Conservation (phyloP, 2,329 filamentous ascomycete genomes). For the Stemphylium vesicarium region DNA sequence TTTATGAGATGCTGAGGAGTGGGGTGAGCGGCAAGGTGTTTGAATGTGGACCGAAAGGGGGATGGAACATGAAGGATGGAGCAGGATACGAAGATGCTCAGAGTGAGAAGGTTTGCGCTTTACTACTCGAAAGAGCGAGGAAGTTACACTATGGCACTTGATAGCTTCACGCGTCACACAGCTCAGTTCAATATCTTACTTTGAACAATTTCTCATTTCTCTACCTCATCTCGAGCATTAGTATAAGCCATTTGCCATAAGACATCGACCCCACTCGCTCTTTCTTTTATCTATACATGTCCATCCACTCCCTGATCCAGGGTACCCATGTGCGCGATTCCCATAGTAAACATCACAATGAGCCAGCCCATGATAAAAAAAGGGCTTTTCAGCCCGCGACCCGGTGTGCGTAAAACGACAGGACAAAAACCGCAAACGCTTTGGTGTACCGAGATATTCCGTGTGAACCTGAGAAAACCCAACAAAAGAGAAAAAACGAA, state of each 20-base stretch:
- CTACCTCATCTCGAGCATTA: constrained; percentile 9
- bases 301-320: not conserved
- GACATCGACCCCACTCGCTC: not conserved
- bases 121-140: not conserved
- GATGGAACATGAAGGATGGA: constrained; percentile 34
- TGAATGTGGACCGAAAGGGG: constrained; percentile 51
- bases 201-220: constrained; percentile 15
- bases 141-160: too few species aligned
- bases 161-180: too few species aligned
- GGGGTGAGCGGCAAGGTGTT: constrained; percentile 51
- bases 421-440: constrained; percentile 13
- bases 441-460: constrained; percentile 17
- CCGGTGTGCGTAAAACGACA: not conserved
- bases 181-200: not conserved
- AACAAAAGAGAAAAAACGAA: constrained; percentile 6
- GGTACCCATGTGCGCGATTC: not conserved
- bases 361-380: constrained; percentile 14
- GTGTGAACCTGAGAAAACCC: constrained; percentile 5
- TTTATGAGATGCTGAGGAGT: constrained; percentile 45
- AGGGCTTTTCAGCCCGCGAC: constrained; percentile 5
- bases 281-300: constrained; percentile 18
- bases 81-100: constrained; percentile 42
- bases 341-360: constrained; percentile 18
- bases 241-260: not conserved
- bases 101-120: constrained; percentile 24